Evolutionary conservation across 805 yeast genomes (phyloP).

Genomic region (Starmerella sp.): DNA sequence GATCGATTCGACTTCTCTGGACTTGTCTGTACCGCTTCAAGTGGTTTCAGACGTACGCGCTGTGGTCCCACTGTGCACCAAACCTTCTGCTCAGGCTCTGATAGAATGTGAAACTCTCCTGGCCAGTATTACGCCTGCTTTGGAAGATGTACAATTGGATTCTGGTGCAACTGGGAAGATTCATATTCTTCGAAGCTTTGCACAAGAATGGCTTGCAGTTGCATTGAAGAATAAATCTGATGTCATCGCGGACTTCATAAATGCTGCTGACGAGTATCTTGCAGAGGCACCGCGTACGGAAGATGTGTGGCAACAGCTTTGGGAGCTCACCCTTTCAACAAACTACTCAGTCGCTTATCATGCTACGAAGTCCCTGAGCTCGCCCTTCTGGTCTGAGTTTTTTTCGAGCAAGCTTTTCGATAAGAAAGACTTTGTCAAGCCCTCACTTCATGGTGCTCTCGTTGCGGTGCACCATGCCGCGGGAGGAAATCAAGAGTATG

Average conservation of each 20-base stretch:
- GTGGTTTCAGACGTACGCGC: slow-evolving; percentile 6
- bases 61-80: neutral
- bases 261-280: neutral
- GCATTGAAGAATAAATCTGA: neutral
- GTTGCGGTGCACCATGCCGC: slow-evolving; percentile 10
- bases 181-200: neutral
- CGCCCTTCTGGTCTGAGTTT: neutral
- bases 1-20: neutral
- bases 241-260: neutral
- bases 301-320: slow-evolving; percentile 1
- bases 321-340: neutral
- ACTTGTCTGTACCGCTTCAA: slow-evolving; percentile 5
- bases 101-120: neutral
- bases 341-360: slow-evolving; percentile 11
- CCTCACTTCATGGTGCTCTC: slow-evolving; percentile 17
- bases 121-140: neutral
- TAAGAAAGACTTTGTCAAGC: slow-evolving; percentile 5
- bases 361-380: slow-evolving; percentile 14
- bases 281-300: neutral
- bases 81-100: neutral
- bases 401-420: neutral
- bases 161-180: neutral
- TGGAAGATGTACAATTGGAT: neutral
- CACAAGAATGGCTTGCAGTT: slow-evolving; percentile 6
- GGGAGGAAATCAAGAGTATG: slow-evolving; percentile 11